Evolutionary conservation across 2,329 filamentous ascomycete genomes (phyloP).

Genomic region (Cladosporium sp.): DNA sequence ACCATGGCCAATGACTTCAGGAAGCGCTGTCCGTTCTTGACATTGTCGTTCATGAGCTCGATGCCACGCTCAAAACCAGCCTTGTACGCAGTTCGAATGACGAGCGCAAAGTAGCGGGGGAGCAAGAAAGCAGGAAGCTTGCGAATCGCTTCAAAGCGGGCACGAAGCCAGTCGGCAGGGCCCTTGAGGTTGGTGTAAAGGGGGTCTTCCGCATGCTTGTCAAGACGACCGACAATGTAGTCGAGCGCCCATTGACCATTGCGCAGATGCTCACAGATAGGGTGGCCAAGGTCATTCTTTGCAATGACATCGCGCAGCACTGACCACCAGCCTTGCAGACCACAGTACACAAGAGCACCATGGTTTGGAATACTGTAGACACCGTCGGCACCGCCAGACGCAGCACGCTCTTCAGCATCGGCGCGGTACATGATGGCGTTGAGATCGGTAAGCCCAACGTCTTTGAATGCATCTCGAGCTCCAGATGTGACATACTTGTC

Average conservation of each 20-base stretch:
- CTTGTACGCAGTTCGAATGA: slow-evolving; percentile 80
- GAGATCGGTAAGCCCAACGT: slow-evolving; percentile 72
- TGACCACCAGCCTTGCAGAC: slow-evolving; percentile 98
- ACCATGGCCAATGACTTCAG: slow-evolving; percentile 85
- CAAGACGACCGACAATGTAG: slow-evolving; percentile 74
- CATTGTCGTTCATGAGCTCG: slow-evolving; percentile 70
- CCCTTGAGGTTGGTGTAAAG: slow-evolving; percentile 57
- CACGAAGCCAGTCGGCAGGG: slow-evolving; percentile 72
- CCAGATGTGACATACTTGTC: slow-evolving; percentile 83
- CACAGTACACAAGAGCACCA: slow-evolving; percentile 85
- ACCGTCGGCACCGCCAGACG: slow-evolving; percentile 75
- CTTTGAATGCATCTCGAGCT: slow-evolving; percentile 70
- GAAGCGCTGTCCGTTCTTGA: slow-evolving; percentile 81
- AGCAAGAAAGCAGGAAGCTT: slow-evolving; percentile 82
- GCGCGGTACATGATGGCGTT: slow-evolving; percentile 91
- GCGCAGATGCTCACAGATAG: slow-evolving; percentile 86
- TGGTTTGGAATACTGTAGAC: slow-evolving; percentile 80
- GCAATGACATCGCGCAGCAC: slow-evolving; percentile 76
- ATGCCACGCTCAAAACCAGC: slow-evolving; percentile 75
- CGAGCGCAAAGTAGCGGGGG: slow-evolving; percentile 87
- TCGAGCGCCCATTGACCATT: slow-evolving; percentile 90
- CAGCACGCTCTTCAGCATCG: slow-evolving; percentile 80
- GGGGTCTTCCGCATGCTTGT: slow-evolving; percentile 59
- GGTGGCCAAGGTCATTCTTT: slow-evolving; percentile 87
- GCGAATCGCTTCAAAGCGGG: slow-evolving; percentile 81